Conservation (phyloP, 768 basidiomycete species). For the Mycena pura region DNA sequence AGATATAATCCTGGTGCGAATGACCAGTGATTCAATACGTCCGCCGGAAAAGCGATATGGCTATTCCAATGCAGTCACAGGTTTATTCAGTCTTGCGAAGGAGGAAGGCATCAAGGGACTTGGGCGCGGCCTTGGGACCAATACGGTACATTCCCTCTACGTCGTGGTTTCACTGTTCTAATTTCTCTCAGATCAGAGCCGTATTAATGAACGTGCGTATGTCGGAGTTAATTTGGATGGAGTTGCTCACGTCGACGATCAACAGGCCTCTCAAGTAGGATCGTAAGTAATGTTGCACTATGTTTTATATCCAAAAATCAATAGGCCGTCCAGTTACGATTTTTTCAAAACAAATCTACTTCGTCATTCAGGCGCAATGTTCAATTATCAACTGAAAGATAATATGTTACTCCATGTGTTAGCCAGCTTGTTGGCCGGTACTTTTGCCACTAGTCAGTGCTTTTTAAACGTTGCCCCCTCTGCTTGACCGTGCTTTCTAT, state of each 20-base stretch:
- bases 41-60: constrained; percentile 76
- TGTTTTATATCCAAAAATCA: neutral
- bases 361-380: constrained; percentile 55
- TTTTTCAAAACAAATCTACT: constrained; percentile 72
- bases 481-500: constrained; percentile 7
- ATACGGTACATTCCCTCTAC: constrained; percentile 57
- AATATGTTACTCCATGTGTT: constrained; percentile 70
- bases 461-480: neutral
- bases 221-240: constrained; percentile 9
- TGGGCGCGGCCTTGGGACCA: constrained; percentile 77
- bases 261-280: constrained; percentile 79
- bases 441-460: constrained; percentile 76
- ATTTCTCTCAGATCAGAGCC: constrained; percentile 56
- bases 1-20: constrained; percentile 81
- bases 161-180: constrained; percentile 9
- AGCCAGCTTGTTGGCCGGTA: constrained; percentile 73
- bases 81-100: constrained; percentile 67
- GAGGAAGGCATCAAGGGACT: constrained; percentile 77
- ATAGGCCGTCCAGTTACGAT: constrained; percentile 63
- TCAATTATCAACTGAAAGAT: constrained; percentile 69
- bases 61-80: constrained; percentile 81
- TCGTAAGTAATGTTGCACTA: constrained; percentile 60
- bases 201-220: constrained; percentile 76
- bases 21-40: constrained; percentile 86
- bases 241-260: constrained; percentile 2